Conservation (phyloP, 805 yeast genomes). For the Zygoascus flipseniorum region DNA sequence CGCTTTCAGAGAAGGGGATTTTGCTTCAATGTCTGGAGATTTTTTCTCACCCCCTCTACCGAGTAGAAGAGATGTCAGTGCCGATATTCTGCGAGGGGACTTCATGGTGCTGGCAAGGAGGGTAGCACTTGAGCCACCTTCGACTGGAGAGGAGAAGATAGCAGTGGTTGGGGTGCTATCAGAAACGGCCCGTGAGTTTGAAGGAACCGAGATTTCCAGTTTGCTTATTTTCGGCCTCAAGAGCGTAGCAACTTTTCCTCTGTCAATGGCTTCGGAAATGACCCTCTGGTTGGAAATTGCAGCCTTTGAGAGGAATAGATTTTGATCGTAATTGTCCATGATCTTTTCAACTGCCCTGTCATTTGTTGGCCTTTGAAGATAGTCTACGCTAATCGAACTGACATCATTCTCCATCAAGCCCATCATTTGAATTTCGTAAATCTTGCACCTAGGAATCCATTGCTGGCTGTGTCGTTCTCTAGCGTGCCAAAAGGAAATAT, state of each 20-base stretch:
- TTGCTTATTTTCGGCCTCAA: slow-evolving; percentile 14
- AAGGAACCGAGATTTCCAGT: slow-evolving; percentile 2
- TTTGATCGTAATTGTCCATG: slow-evolving; percentile 61
- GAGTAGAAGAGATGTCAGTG: slow-evolving; percentile 30
- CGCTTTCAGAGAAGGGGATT: not conserved
- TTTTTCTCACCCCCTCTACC: not conserved
- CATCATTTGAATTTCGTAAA: slow-evolving; percentile 96
- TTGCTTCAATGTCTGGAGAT: not conserved
- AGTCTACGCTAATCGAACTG: slow-evolving; percentile 56
- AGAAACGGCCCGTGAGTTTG: not conserved
- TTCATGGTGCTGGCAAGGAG: slow-evolving; percentile 7
- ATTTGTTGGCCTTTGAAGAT: slow-evolving; percentile 34
- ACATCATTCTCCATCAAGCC: slow-evolving; percentile 91
- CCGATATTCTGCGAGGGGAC: slow-evolving; percentile 24
- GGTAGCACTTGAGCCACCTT: not conserved
- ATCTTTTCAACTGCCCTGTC: slow-evolving; percentile 42
- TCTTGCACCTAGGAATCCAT: slow-evolving; percentile 93
- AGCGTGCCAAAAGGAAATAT: slow-evolving; percentile 82
- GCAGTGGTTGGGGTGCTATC: slow-evolving; percentile 1
- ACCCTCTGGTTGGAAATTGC: slow-evolving; percentile 15
- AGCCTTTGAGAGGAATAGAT: slow-evolving; percentile 36
- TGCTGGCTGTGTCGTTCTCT: slow-evolving; percentile 33
- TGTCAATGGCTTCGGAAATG: slow-evolving; percentile 19
- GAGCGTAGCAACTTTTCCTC: slow-evolving; percentile 25
- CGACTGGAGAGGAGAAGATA: not conserved